phyloP scores from a whole-genome alignment of 1,139 yeast genomes.

The Suhomyces anneliseae region DNA sequence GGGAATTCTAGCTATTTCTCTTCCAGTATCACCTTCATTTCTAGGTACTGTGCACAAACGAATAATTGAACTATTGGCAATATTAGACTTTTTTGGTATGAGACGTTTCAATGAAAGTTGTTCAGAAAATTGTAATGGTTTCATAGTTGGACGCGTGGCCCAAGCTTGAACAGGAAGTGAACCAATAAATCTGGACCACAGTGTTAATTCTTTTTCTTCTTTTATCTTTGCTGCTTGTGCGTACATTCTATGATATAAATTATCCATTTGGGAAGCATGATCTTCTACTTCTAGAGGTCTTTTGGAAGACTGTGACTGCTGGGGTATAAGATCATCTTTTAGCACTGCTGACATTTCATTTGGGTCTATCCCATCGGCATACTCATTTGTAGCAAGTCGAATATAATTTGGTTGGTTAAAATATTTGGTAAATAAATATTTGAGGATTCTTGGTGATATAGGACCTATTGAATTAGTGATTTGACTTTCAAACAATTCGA shows the following conservation, averaged over 20 bases:
- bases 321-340: background rate
- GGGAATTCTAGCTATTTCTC: conserved; percentile 78
- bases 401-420: conserved; percentile 24
- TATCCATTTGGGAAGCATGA: conserved; percentile 9
- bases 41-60: conserved; percentile 31
- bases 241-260: conserved; percentile 17
- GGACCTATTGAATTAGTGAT: conserved; percentile 25
- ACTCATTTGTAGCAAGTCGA: conserved; percentile 30
- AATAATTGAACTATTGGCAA: conserved; percentile 27
- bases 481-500: conserved; percentile 22
- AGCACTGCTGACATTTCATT: conserved; percentile 12
- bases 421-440: conserved; percentile 25
- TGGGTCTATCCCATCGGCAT: conserved; percentile 22
- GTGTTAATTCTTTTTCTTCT: conserved; percentile 14
- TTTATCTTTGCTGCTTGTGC: conserved; percentile 14
- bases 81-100: conserved; percentile 27
- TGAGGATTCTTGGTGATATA: conserved; percentile 16
- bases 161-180: conserved; percentile 72
- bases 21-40: conserved; percentile 20
- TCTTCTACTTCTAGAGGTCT: conserved; percentile 7
- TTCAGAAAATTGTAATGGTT: conserved; percentile 53
- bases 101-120: conserved; percentile 38
- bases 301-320: conserved; percentile 6
- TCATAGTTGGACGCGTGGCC: conserved; percentile 76
- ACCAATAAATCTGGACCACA: conserved; percentile 56